phyloP scores from a whole-genome alignment of 2,329 filamentous ascomycete genomes.

The Calonectria naviculata region DNA sequence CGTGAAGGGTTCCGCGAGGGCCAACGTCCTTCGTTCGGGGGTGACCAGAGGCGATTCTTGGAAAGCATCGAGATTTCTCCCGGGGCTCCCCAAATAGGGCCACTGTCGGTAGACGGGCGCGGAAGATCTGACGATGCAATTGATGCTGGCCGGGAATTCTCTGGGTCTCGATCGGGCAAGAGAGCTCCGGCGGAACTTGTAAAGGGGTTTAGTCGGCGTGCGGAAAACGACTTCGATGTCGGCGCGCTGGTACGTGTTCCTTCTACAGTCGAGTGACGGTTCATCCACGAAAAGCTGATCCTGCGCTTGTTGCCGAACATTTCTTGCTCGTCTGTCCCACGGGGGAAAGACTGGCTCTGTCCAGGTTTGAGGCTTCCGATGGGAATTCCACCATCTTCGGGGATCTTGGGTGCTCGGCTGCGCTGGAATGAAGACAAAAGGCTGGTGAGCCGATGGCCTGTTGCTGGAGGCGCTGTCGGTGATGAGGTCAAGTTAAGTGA shows the following conservation, averaged over 20 bases:
- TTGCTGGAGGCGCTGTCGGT: conserved; percentile 47
- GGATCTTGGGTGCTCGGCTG: conserved; percentile 69
- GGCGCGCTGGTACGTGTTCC: conserved; percentile 39
- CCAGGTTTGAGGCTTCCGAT: conserved; percentile 76
- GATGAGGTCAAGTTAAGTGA: conserved; percentile 55
- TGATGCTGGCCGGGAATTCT: conserved; percentile 74
- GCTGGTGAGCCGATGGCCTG: conserved; percentile 55
- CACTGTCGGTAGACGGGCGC: conserved; percentile 82
- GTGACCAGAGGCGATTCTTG: conserved; percentile 75
- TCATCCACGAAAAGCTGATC: conserved; percentile 71
- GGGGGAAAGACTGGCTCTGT: conserved; percentile 83
- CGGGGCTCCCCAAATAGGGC: conserved; percentile 76
- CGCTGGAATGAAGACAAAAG: conserved; percentile 72
- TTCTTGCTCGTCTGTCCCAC: conserved; percentile 67
- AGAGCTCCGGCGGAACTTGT: conserved; percentile 60
- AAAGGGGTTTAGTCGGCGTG: conserved; percentile 58
- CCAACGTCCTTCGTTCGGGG: conserved; percentile 65
- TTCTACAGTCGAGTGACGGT: conserved; percentile 63
- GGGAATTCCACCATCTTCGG: conserved; percentile 63
- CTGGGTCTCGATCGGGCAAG: conserved; percentile 65
- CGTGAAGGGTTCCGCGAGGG: conserved; percentile 77
- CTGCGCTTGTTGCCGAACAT: conserved; percentile 64
- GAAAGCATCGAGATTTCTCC: conserved; percentile 56
- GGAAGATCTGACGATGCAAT: conserved; percentile 78
- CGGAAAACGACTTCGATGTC: conserved; percentile 52